Base-by-base conservation (phyloP, 345 rosid species). In the Camelina sativa region DNA sequence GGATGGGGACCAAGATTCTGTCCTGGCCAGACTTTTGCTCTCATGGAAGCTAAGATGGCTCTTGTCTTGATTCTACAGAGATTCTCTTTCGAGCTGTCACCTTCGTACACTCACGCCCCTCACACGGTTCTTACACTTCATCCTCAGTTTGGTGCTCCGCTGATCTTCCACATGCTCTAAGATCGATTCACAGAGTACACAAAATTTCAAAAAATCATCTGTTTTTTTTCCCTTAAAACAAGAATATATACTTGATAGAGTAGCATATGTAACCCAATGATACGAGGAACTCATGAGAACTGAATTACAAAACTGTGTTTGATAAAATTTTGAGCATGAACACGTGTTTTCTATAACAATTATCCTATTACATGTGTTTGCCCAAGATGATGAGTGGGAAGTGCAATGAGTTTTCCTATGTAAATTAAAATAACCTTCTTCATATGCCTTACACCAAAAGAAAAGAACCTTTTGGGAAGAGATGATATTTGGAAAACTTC, bases 21-120 rank as follows among this genome's bases (percentile, higher is more conserved):
- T 65, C 72, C 85, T 6, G 88, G 86, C 4, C 90, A 84, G 72
- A 86, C 80, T 60, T 85, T 89, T 5, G 85, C 92, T 1, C 64
- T 86, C 59, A 15, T 84, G 28, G 91, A 86, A 81, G 87, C 86
- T 7, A 91, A 87, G 70, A 15, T 80, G 56, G 87, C 82, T 1
- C 47, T 91, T 13, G 72, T 80, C 11, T 71, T 85, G 82, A 77
- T 87, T 16, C 69, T 88, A 8, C 84, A 73, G 54, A 77, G 74
- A 32, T 87, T 85, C 72, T 80, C 81, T 1, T 76, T 88, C 10
- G 75, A 84, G 62, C 81, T 87, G 19, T 84, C 91, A 15, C 83
- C 90, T 0, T 37, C 81, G 0, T 79, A 88, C 57, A 74, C 73
- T 23, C 89, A 85, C 55, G 76, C 86, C 11, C 91, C 90, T 3